Evolutionary conservation across 768 basidiomycete genomes (phyloP).

Genomic region (Tulasnella calospora): DNA sequence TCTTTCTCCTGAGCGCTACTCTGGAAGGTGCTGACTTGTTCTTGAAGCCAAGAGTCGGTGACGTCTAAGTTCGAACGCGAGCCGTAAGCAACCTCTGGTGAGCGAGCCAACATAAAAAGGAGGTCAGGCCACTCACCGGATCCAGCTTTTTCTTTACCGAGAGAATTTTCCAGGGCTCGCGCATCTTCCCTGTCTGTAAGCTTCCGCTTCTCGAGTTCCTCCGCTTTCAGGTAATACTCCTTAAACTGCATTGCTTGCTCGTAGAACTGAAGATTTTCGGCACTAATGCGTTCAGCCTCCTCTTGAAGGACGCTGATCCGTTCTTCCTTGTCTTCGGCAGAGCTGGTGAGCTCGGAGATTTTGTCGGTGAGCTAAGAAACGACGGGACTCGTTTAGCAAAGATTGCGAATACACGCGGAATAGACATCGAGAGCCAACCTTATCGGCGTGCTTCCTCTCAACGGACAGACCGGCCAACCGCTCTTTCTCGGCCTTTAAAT

Average conservation of each 20-base stretch:
- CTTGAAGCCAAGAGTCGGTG: constrained; percentile 61
- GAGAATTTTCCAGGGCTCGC: background rate
- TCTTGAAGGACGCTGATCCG: constrained; percentile 65
- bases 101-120: background rate
- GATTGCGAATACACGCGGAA: too few relatives aligned
- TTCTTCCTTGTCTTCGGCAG: constrained; percentile 64
- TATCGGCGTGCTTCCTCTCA: constrained; percentile 84
- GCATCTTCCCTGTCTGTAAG: constrained; percentile 29
- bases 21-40: constrained; percentile 37
- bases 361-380: constrained; percentile 51
- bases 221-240: constrained; percentile 70
- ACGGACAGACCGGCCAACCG: constrained; percentile 67
- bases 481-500: constrained; percentile 90
- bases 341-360: constrained; percentile 54
- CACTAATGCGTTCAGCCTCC: constrained; percentile 27
- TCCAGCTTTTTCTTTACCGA: constrained; percentile 15
- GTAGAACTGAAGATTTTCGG: constrained; percentile 52
- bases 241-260: constrained; percentile 80
- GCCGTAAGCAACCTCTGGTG: background rate
- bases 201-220: constrained; percentile 58
- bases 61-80: constrained; percentile 38
- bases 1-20: constrained; percentile 33
- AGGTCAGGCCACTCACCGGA: background rate
- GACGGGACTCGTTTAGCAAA: background rate
- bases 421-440: constrained; percentile 38